Percentiles rank a stretch among this genome's conserved stretches.
Evolutionary conservation across 2,329 filamentous ascomycete species (phyloP).

Genomic region (Pyricularia sp.): DNA sequence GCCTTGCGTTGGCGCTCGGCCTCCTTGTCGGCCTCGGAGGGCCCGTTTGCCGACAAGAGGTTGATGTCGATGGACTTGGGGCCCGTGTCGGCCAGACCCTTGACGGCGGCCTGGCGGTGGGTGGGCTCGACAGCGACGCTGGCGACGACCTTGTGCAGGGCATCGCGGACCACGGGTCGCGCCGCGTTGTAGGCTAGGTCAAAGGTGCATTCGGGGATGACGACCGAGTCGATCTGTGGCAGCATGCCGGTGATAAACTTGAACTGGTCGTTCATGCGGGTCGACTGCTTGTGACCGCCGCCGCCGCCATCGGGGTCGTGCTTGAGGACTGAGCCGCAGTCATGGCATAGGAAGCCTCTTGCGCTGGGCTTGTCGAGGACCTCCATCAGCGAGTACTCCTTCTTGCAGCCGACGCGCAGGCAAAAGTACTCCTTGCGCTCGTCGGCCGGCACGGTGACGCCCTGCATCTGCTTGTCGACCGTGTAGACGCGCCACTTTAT

Average conservation of each 20-base stretch:
- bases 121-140: slow-evolving; percentile 44
- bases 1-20: slow-evolving; percentile 53
- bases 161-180: slow-evolving; percentile 52
- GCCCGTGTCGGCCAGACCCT: slow-evolving; percentile 51
- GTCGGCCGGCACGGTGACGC: slow-evolving; percentile 61
- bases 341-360: slow-evolving; percentile 69
- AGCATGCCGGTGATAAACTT: slow-evolving; percentile 65
- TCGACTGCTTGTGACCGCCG: slow-evolving; percentile 60
- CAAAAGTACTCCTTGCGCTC: slow-evolving; percentile 93
- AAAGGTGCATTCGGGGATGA: slow-evolving; percentile 63
- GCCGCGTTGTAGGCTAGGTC: slow-evolving; percentile 52
- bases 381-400: slow-evolving; percentile 82
- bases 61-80: slow-evolving; percentile 58
- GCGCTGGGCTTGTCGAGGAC: slow-evolving; percentile 64
- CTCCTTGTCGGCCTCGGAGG: slow-evolving; percentile 52
- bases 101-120: slow-evolving; percentile 53
- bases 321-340: slow-evolving; percentile 53
- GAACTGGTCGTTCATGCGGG: slow-evolving; percentile 65
- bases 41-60: slow-evolving; percentile 53
- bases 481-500: slow-evolving; percentile 91
- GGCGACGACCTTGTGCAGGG: slow-evolving; percentile 49
- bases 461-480: slow-evolving; percentile 79
- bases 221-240: slow-evolving; percentile 60
- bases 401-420: slow-evolving; percentile 50
- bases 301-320: slow-evolving; percentile 55